Percentiles rank a stretch among this genome's conserved stretches.
Evolutionary conservation across 139 green algal species (phyloP).

Genomic region (Spirogloea muscicola): DNA sequence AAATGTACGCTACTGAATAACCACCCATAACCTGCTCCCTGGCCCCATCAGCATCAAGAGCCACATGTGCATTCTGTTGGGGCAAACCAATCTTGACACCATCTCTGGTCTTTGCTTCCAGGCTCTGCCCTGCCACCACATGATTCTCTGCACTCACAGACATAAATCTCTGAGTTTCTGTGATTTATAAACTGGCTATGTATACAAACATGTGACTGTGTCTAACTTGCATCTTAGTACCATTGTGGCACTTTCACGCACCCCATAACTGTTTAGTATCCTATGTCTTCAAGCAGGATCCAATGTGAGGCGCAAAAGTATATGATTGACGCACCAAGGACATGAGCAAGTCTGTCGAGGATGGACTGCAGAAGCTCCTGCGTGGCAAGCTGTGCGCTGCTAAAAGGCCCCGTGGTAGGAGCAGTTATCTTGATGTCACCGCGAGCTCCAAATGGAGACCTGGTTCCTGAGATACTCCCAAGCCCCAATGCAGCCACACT

Average conservation of each 20-base stretch:
- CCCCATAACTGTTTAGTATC: neutral
- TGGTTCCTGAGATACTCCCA: too few relatives aligned
- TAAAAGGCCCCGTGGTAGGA: neutral
- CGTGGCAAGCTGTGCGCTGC: constrained; percentile 11
- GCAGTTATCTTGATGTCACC: neutral
- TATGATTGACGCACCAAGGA: constrained; percentile 11
- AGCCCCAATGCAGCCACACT: too few relatives aligned
- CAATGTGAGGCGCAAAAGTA: neutral
- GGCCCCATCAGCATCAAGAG: neutral
- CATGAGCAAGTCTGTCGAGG: constrained; percentile 2
- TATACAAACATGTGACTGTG: neutral
- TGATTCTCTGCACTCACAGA: constrained; percentile 34
- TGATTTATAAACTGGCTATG: neutral
- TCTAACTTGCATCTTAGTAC: neutral
- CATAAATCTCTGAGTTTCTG: neutral
- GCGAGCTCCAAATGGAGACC: neutral
- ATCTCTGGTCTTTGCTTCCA: constrained; percentile 27
- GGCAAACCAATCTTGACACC: neutral
- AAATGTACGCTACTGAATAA: constrained; percentile 34
- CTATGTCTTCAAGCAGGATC: neutral
- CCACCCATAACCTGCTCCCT: constrained; percentile 18
- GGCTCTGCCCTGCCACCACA: constrained; percentile 22
- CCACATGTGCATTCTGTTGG: neutral
- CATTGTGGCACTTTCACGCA: neutral
- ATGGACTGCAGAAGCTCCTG: constrained; percentile 33